phyloP scores from a whole-genome alignment of 306 rosid species.

The Carpinus viminea region DNA sequence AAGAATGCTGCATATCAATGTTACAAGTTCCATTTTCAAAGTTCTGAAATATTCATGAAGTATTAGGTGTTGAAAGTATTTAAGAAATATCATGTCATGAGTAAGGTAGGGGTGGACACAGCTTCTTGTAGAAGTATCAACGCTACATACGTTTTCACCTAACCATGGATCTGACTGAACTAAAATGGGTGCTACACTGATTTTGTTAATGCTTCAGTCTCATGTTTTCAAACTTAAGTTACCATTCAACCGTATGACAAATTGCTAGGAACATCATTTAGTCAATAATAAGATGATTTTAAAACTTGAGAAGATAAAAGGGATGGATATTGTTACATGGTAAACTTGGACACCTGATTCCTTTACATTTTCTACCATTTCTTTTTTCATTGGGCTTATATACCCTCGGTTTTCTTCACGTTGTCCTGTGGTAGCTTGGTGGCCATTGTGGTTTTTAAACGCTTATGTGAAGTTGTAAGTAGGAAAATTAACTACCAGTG shows the following conservation, averaged over 20 bases:
- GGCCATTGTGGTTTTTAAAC: background rate
- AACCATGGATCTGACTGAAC: background rate
- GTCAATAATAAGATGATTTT: background rate
- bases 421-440: background rate
- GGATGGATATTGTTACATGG: background rate
- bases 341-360: background rate
- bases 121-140: background rate
- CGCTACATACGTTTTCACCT: background rate
- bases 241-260: background rate
- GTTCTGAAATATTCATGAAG: background rate
- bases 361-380: background rate
- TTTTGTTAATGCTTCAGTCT: background rate
- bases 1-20: background rate
- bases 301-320: background rate
- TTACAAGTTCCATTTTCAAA: background rate
- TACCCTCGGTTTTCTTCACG: background rate
- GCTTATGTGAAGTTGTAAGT: background rate
- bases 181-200: background rate
- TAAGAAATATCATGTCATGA: background rate
- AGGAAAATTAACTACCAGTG: background rate
- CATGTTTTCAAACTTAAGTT: background rate
- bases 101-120: background rate
- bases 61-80: background rate
- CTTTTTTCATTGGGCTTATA: background rate
- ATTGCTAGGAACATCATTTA: background rate